phyloP scores from a whole-genome alignment of 768 basidiomycete species.

The Mycena venus region DNA sequence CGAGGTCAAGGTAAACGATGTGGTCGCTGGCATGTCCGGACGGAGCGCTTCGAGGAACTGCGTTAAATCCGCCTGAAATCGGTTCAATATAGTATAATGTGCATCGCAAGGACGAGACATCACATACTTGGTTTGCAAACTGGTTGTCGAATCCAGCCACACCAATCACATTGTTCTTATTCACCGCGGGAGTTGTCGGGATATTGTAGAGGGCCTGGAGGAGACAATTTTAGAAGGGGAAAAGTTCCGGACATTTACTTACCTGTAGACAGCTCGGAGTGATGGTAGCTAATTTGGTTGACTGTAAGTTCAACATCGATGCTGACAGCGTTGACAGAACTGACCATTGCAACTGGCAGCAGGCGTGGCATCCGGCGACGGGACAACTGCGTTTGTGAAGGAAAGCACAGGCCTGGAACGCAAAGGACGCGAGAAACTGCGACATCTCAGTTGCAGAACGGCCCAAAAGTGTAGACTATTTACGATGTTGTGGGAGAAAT shows the following conservation, averaged over 20 bases:
- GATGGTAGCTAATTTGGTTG: slow-evolving; percentile 25
- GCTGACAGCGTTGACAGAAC: not conserved
- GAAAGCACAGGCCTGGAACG: not conserved
- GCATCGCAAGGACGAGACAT: not conserved
- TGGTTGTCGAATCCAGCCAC: slow-evolving; percentile 37
- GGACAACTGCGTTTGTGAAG: not conserved
- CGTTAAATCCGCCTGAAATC: slow-evolving; percentile 21
- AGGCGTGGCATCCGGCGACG: slow-evolving; percentile 5
- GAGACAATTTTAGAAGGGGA: slow-evolving; percentile 3
- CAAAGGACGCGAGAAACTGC: not conserved
- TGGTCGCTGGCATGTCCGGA: slow-evolving; percentile 38
- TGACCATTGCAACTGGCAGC: slow-evolving; percentile 15
- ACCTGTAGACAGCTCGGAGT: slow-evolving; percentile 40
- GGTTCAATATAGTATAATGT: too few relatives aligned
- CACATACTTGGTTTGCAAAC: slow-evolving; percentile 37
- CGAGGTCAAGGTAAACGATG: slow-evolving; percentile 35
- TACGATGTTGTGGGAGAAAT: slow-evolving; percentile 40
- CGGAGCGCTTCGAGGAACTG: slow-evolving; percentile 35
- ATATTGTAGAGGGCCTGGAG: slow-evolving; percentile 41
- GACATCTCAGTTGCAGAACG: not conserved
- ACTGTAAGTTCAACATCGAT: not conserved
- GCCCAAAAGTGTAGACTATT: not conserved
- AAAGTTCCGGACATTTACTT: not conserved
- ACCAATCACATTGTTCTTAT: slow-evolving; percentile 32
- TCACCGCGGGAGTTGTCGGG: slow-evolving; percentile 33